phyloP scores from a whole-genome alignment of 1,139 yeast species.

The Candida pseudocylindracea region DNA sequence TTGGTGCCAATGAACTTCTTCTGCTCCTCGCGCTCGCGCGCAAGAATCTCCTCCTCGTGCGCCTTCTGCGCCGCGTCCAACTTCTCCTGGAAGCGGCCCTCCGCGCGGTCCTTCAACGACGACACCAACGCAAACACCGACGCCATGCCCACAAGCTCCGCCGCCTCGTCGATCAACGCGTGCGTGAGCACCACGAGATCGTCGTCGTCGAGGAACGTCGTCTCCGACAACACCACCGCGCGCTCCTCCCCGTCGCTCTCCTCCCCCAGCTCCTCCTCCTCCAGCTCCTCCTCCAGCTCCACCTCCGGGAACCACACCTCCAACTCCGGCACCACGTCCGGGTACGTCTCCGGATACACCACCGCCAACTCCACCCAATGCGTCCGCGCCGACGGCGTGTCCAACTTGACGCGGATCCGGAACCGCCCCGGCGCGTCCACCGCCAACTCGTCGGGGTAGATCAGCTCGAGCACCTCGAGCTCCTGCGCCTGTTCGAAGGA shows the following conservation, averaged over 20 bases:
- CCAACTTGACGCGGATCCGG: constrained; percentile 25
- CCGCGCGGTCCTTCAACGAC: constrained; percentile 61
- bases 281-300: constrained; percentile 9
- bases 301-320: constrained; percentile 15
- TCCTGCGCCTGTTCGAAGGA: constrained; percentile 62
- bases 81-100: constrained; percentile 33
- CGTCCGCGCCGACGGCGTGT: constrained; percentile 30
- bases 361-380: constrained; percentile 32
- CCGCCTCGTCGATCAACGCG: constrained; percentile 35
- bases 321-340: constrained; percentile 43
- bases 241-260: constrained; percentile 9
- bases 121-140: constrained; percentile 65
- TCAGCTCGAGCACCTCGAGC: constrained; percentile 64
- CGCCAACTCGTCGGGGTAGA: constrained; percentile 74
- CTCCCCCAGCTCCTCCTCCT: constrained; percentile 15
- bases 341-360: constrained; percentile 50
- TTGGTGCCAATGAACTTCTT: constrained; percentile 66
- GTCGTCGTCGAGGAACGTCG: constrained; percentile 22
- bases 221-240: background rate
- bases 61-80: constrained; percentile 29
- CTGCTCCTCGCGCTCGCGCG: constrained; percentile 42
- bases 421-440: constrained; percentile 20
- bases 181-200: constrained; percentile 30
- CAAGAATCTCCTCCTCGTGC: constrained; percentile 33
- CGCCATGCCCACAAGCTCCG: constrained; percentile 69